Evolutionary conservation across 768 basidiomycete genomes (phyloP).

Genomic region (Tricholoma terreum): DNA sequence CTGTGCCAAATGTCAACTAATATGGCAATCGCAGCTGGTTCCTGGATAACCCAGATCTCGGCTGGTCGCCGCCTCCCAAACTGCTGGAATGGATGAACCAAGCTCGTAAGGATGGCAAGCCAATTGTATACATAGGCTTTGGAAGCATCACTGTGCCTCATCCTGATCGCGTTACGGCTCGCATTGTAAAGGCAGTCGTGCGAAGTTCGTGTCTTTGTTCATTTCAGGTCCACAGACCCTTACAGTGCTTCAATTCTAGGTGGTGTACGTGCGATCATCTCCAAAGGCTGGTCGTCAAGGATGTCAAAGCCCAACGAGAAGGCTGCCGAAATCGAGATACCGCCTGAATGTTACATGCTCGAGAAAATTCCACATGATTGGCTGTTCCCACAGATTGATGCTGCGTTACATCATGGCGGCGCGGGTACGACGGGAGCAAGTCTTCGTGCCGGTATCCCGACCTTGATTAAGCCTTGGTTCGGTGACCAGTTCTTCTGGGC

Average conservation of each 20-base stretch:
- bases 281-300: constrained; percentile 64
- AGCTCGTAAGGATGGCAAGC: constrained; percentile 51
- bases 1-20: background rate
- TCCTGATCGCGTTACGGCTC: constrained; percentile 50
- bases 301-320: constrained; percentile 39
- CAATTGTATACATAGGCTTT: constrained; percentile 71
- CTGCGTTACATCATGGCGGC: constrained; percentile 65
- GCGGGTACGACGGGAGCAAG: constrained; percentile 72
- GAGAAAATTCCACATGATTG: constrained; percentile 69
- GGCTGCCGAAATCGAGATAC: constrained; percentile 43
- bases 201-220: constrained; percentile 40
- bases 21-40: constrained; percentile 49
- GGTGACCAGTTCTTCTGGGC: constrained; percentile 71
- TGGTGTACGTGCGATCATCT: constrained; percentile 63
- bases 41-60: constrained; percentile 57
- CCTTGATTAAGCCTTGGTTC: constrained; percentile 70
- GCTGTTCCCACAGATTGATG: constrained; percentile 60
- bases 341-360: constrained; percentile 51
- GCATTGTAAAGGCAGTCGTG: constrained; percentile 57
- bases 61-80: constrained; percentile 51
- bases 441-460: constrained; percentile 61
- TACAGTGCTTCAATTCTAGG: constrained; percentile 27
- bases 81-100: constrained; percentile 54
- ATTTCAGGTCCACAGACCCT: background rate
- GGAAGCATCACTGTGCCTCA: constrained; percentile 66